Base-by-base conservation (phyloP, 352 stramenopile species). In the Aphanomyces stellatus region DNA sequence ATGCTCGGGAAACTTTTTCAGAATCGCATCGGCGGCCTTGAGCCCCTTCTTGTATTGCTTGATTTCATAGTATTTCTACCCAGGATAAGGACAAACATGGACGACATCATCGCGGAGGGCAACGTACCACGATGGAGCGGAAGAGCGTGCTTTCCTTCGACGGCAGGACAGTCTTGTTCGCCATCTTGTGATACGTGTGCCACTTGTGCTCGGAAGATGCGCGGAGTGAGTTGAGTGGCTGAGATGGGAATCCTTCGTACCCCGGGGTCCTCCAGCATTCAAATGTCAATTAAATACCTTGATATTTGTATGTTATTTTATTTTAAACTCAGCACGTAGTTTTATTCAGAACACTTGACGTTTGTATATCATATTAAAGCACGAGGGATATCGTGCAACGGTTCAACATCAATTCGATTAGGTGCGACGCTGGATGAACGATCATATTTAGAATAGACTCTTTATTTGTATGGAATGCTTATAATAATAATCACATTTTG, bases 21-120 rank as follows among this genome's bases (percentile, higher is more conserved):
- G 78, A 69, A 99, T 97, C 3, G 80, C 69, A 42, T 95, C 93
- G 28, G 96, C 90, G 24, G 92, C 86, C 71, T 99, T 99, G 3
- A 99, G 75, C 3, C 92, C 95, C 72, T 99, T 99, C 79, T 99
- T 99, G 86, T 99, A 99, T 73, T 98, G 91, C 76, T 99, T 99
- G 43, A 84, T 88, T 79, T 99, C 96, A 76, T 99, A 99, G 72
- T 94, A 96, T 90, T 98, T 98, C 81, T 90, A 71, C 27, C 11
- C n/a, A 6, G 31, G 34, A 60, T 30, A 17, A 70, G 42, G 27
- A 48, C 6, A 8, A 40, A 53, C n/a, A n/a, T n/a, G n/a, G 11
- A 19, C 61, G 53, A 5, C 13, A 31, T 2, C 17, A 4, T 33
- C 11, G 24, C 27, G 17, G 27, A 4, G 13, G 60, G 42, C 5